These are phyloP conservation scores for Citrus inodora DNA, from an alignment of 345 rosid species.

Conservation along the genomic window DNA sequence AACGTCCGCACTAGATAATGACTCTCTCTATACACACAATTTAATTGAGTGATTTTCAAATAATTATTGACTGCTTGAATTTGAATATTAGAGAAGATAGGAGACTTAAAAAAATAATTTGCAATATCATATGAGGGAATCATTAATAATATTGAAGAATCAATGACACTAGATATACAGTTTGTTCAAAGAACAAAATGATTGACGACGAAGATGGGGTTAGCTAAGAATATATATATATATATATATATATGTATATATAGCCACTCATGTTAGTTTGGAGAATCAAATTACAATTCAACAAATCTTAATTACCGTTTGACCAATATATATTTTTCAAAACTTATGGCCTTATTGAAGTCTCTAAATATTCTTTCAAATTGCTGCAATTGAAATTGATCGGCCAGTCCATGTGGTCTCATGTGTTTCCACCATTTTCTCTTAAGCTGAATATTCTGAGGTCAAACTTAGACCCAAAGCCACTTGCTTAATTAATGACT, in stretches of 20 bases:
- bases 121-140: neutral
- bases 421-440: slow-evolving; percentile 26
- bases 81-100: too few relatives aligned
- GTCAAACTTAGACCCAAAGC: neutral
- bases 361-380: slow-evolving; percentile 4
- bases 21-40: too few relatives aligned
- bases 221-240: neutral
- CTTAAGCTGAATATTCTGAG: neutral
- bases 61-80: too few relatives aligned
- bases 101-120: too few relatives aligned
- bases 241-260: too few relatives aligned
- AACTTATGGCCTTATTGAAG: neutral
- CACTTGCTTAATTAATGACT: neutral
- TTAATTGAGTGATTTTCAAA: too few relatives aligned
- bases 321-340: slow-evolving; percentile 7
- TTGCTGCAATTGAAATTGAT: neutral
- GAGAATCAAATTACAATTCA: too few relatives aligned
- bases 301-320: neutral
- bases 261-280: too few relatives aligned
- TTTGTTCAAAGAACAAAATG: slow-evolving; percentile 16
- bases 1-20: too few relatives aligned
- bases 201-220: neutral
- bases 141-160: neutral
- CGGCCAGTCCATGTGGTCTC: slow-evolving; percentile 36
- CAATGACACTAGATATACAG: neutral